Percentiles rank a stretch among this genome's conserved stretches.
Conservation (phyloP, 176 grass and related monocot species). For the Stipa capillata region DNA sequence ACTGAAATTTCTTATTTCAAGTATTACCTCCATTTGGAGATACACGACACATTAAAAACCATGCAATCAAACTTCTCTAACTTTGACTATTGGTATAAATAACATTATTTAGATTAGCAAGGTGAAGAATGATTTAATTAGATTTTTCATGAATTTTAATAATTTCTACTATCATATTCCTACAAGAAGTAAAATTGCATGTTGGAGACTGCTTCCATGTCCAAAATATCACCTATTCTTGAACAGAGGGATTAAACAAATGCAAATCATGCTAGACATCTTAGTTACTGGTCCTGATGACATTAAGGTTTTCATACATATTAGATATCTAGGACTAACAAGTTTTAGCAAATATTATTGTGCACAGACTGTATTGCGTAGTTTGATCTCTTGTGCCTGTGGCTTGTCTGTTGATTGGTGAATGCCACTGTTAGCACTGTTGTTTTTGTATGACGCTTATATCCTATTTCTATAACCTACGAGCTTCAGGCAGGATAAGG, state of each 20-base stretch:
- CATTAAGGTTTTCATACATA: neutral
- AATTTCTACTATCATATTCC: no score
- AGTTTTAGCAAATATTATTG: neutral
- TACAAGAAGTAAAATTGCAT: no score
- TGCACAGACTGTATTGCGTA: neutral
- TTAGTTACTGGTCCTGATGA: neutral
- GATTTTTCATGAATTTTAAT: no score
- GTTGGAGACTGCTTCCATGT: no score
- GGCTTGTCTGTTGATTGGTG: neutral
- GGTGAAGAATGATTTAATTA: no score
- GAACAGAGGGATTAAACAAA: neutral
- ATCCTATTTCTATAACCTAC: neutral
- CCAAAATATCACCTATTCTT: neutral
- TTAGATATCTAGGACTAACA: neutral
- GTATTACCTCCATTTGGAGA: no score
- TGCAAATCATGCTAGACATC: neutral
- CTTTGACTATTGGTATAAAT: no score
- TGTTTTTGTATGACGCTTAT: neutral
- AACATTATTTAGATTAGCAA: no score
- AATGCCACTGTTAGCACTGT: neutral
- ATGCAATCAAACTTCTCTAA: no score
- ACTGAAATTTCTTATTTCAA: neutral
- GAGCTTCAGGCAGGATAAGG: neutral
- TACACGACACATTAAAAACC: no score
- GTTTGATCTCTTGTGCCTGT: neutral